A percentile compares a stretch with the other conserved stretches of the same genome.
Conservation (phyloP, 1,284 basidiomycete genomes). For the Schizophyllum commune region DNA sequence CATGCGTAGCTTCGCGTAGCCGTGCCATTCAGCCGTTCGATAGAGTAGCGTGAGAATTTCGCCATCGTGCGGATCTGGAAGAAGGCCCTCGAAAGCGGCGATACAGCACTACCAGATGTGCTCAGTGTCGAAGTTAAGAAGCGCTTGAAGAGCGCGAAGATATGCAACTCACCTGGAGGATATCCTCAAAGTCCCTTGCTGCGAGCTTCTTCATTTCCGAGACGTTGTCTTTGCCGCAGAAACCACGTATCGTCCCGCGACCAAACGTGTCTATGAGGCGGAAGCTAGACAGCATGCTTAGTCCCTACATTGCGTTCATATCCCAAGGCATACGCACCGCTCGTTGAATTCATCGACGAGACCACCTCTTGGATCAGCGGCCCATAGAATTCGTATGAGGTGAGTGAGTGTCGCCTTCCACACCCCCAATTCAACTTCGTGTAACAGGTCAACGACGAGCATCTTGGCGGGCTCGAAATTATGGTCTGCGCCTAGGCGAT, state of each 20-base stretch:
- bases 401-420: slow-evolving; percentile 22
- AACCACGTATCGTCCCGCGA: too few species aligned
- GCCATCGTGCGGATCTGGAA: slow-evolving; percentile 19
- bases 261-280: too few species aligned
- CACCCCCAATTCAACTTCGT: slow-evolving; percentile 22
- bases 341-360: slow-evolving; percentile 10
- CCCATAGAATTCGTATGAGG: slow-evolving; percentile 18
- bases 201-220: slow-evolving; percentile 13
- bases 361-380: neutral
- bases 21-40: slow-evolving; percentile 21
- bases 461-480: neutral
- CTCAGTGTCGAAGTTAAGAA: slow-evolving; percentile 3
- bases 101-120: slow-evolving; percentile 22
- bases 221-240: slow-evolving; percentile 8
- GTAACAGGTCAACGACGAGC: slow-evolving; percentile 21
- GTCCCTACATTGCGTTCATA: too few species aligned
- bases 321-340: too few species aligned
- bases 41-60: slow-evolving; percentile 17
- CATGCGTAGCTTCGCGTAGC: slow-evolving; percentile 24
- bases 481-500: slow-evolving; percentile 10
- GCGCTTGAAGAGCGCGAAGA: neutral
- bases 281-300: too few species aligned
- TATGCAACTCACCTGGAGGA: slow-evolving; percentile 7
- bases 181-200: slow-evolving; percentile 9
- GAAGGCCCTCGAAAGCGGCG: slow-evolving; percentile 25